Evolutionary conservation across 805 yeast genomes (phyloP).

Genomic region (Myxozyma kluyveri): DNA sequence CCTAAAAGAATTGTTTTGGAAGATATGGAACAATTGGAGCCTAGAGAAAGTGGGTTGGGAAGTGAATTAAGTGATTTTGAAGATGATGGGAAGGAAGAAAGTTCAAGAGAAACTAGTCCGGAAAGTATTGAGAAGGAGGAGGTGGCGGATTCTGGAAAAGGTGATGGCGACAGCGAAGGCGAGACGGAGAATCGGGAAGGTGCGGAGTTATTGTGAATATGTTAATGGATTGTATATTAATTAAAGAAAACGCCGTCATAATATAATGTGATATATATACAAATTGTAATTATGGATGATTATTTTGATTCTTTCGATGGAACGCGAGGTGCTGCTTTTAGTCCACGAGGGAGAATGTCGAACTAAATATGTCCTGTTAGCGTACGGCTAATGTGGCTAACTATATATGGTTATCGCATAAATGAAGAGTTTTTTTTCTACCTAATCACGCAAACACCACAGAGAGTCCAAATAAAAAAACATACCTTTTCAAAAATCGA

Average conservation of each 20-base stretch:
- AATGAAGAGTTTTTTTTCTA: background rate
- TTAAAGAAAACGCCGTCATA: too few species aligned
- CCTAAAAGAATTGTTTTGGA: conserved; percentile 40
- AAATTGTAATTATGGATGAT: too few species aligned
- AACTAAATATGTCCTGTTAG: too few species aligned
- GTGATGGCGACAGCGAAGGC: background rate
- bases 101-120: conserved; percentile 1
- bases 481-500: conserved; percentile 64
- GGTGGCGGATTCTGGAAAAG: background rate
- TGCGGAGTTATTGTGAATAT: too few species aligned
- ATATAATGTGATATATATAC: too few species aligned
- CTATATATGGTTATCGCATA: too few species aligned
- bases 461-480: conserved; percentile 36
- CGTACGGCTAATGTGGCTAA: too few species aligned
- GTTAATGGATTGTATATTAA: too few species aligned
- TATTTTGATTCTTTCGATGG: too few species aligned
- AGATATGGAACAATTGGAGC: conserved; percentile 39
- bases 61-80: conserved; percentile 39
- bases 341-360: too few species aligned
- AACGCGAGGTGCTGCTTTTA: too few species aligned
- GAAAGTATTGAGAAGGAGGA: conserved; percentile 5
- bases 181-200: background rate
- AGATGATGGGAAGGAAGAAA: conserved; percentile 14
- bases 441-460: too few species aligned
- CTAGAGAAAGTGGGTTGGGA: conserved; percentile 38